Evolutionary conservation across 2,329 filamentous ascomycete genomes (phyloP), one percentile per base, ranked within the genome.

Genomic region (Monosporascus sp.): DNA sequence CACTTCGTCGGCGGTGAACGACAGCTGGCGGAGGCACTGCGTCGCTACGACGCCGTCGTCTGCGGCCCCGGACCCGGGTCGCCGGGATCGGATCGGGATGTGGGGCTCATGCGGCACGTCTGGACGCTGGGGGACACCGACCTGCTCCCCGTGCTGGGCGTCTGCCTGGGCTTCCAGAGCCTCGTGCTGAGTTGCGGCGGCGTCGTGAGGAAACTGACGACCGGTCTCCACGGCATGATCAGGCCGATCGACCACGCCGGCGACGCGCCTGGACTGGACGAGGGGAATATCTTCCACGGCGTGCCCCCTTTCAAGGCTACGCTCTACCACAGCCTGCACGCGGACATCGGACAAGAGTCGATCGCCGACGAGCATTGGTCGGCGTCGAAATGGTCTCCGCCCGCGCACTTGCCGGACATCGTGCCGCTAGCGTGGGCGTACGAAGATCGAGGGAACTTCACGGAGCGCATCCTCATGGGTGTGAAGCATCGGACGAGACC

Each of bases 41-140:
- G 70, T 37, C 73, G 78, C 43, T 96, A 92, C 68, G 87, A 93
- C 70, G 94, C 91, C 41, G 84, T 97, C 22, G 87, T 97, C 49
- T 89, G 91, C 59, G 93, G 94, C 0, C 94, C 94, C 1, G 94
- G 94, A 0, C 94, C 94, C 1, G 94, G 94, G 9, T 85, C 90
- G 64, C 91, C 93, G 0, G 79, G 80, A 46, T 81, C 83, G 54
- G 71, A 81, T 7, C 73, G 76, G n/a, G 93, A 97, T 70, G 85
- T 96, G 38, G 94, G 94, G 9, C 78, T 94, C 43, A 94, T 96
- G 74, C 79, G 77, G 52, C 74, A 84, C 57, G 76, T 97, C 5
- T 97, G 92, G 91, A 71, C 73, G 6, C 74, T 93, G 17, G 71
- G 76, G 2, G 77, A 81, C 2, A 72, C 77, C 4, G 69, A 85